Percentiles rank a stretch among this genome's conserved stretches.
phyloP scores from a whole-genome alignment of 1,284 basidiomycete genomes.

The Ceratobasidium papillatum region DNA sequence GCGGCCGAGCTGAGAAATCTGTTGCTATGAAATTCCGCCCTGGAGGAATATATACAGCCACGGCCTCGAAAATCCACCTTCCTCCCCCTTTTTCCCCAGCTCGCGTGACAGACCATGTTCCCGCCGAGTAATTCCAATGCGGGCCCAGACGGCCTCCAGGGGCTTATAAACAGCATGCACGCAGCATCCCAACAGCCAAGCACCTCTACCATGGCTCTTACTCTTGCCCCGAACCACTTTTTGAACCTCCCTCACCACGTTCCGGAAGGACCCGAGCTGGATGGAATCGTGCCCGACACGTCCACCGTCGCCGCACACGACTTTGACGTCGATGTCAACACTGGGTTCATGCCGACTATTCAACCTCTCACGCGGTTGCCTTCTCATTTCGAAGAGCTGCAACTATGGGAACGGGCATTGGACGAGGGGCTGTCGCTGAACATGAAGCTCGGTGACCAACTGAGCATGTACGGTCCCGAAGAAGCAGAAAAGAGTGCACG shows the following conservation, averaged over 20 bases:
- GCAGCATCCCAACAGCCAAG: background rate
- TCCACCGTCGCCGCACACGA: constrained; percentile 91
- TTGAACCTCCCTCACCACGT: constrained; percentile 26
- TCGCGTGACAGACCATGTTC: constrained; percentile 2
- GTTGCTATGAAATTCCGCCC: too few relatives aligned
- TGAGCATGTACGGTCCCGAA: constrained; percentile 53
- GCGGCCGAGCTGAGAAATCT: constrained; percentile 13
- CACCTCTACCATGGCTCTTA: background rate
- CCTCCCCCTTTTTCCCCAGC: background rate
- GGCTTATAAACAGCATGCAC: constrained; percentile 34
- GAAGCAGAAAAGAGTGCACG: constrained; percentile 59
- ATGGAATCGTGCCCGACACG: constrained; percentile 64
- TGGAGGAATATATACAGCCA: background rate
- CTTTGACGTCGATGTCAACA: constrained; percentile 91
- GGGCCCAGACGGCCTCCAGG: constrained; percentile 8
- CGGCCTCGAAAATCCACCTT: background rate
- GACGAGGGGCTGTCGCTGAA: constrained; percentile 56
- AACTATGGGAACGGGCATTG: constrained; percentile 73
- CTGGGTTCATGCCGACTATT: constrained; percentile 91
- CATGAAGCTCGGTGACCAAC: constrained; percentile 66
- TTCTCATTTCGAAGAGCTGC: constrained; percentile 59
- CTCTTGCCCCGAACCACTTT: constrained; percentile 16
- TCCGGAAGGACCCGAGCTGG: constrained; percentile 54
- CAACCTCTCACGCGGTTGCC: constrained; percentile 72
- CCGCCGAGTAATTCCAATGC: constrained; percentile 4